Evolutionary conservation across 305 asterid genomes (phyloP), one percentile per base, ranked within the genome.

Genomic region (Monarda citriodora): DNA sequence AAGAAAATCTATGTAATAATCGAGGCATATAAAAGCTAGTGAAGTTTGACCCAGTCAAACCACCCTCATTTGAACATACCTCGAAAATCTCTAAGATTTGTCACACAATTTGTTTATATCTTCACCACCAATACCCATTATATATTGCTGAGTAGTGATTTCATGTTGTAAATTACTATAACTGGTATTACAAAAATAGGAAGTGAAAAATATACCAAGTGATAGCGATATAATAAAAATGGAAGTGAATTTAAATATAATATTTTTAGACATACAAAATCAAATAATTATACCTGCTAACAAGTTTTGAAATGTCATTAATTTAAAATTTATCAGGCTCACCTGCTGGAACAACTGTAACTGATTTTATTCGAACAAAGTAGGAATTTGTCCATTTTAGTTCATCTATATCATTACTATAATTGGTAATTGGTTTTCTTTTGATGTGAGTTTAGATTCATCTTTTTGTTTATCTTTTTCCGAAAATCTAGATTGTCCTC

Each of bases 21-120:
- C 81, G 74, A 75, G 60, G 66, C 63, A 68, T 67, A 68, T 68
- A 46, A 68, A 65, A 61, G 68, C 29, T 69, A 23, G 71, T 67
- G 67, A 69, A 12, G 44, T 69, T 77, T 77, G 82, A 77, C 82
- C 72, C 5, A 58, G 75, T 77, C 78, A 72, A 69, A 62, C 49
- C 53, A 44, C 22, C 45, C 21, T 68, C 26, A 63, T 45, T 4
- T 56, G 25, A 32, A 23, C 26, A 40, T 14, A 3, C 3, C 26
- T 64, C 34, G 38, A 23, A 57, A 23, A 62, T 23, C 67, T 57
- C 69, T 49, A 51, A 10, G 22, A 22, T 40, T 37, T 57, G 61
- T 38, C 22, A 22, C 50, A 22, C 61, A 56, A 56, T 56, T 40
- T 13, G 22, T 29, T 14, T 52, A 25, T 17, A 17, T 42, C 9